Base-by-base conservation (phyloP, 1,284 basidiomycete species). In the Kwoniella shivajii region DNA sequence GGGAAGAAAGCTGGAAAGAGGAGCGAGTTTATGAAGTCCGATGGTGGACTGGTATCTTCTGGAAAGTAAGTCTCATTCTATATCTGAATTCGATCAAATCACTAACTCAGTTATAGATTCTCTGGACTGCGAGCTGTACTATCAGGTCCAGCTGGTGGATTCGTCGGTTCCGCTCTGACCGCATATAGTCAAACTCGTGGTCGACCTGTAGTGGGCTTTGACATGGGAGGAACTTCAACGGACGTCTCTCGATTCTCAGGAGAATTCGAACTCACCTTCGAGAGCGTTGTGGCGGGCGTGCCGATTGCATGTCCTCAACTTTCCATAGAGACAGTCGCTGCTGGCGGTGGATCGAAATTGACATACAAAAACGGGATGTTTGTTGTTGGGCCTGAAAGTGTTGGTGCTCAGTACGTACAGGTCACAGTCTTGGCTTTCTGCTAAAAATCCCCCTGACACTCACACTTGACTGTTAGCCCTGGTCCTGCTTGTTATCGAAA, bases 261-360 rank as follows among this genome's bases (percentile, higher is more conserved):
- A 0, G 81, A 86, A 24, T 94, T 90, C 71, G 91, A 95, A 72
- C 82, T 88, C 29, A 88, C 91, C 1, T 92, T 90, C 72, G 92
- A 96, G 76, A 91, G 91, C 0, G 90, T 88, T 0, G 91, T 92
- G 0, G 92, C 92, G 0, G 90, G 91, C 0, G 86, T 95, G n/a
- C 88, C 88, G 0, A 90, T 96, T 55, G 89, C 92, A 67, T 87
- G 86, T 16, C 90, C 91, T 0, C 92, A 95, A 72, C 81, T 91
- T 13, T 88, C 89, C 66, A 90, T 91, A 75, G 90, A 92, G 75
- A 92, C 89, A 13, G 78, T 78, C 36, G 90, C 90, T 2, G 55
- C 63, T 24, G 90, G 90, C 2, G 91, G 90, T 42, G 90, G 90
- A 1, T 90, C 88, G 0, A 87, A 88, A 63, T 79, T 92, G 38